Evolutionary conservation across 805 yeast genomes (phyloP).

Genomic region (Yarrowia deformans): DNA sequence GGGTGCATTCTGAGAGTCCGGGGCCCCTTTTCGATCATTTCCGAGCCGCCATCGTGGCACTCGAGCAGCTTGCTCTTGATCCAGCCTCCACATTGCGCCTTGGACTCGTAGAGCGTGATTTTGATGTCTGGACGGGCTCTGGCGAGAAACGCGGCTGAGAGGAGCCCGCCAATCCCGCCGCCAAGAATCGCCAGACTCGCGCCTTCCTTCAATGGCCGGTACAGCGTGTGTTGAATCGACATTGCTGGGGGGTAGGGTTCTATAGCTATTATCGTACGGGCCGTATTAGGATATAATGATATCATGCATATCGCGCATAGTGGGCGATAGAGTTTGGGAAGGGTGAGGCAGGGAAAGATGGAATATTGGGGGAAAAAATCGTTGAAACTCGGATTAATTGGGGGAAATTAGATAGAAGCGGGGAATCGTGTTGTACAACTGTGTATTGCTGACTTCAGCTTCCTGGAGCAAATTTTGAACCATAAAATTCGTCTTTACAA

Average conservation of each 20-base stretch:
- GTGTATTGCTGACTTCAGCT: neutral
- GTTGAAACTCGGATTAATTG: neutral
- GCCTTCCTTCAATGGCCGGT: conserved; percentile 22
- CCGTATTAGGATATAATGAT: neutral
- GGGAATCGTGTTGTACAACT: no score
- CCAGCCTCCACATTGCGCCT: conserved; percentile 76
- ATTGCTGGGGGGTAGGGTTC: neutral
- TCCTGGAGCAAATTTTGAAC: neutral
- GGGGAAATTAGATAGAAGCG: neutral
- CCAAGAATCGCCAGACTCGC: conserved; percentile 69
- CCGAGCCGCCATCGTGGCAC: conserved; percentile 44
- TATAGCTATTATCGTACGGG: neutral
- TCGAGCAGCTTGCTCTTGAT: conserved; percentile 57
- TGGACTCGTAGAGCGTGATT: conserved; percentile 67
- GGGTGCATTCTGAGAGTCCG: conserved; percentile 81
- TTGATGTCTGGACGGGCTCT: conserved; percentile 78
- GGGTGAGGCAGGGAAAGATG: neutral
- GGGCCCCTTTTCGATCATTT: conserved; percentile 83
- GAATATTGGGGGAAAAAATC: neutral
- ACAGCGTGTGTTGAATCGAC: conserved; percentile 34
- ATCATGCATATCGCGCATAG: conserved; percentile 33
- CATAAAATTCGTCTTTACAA: no score
- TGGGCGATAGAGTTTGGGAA: conserved; percentile 8
- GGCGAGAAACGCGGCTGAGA: conserved; percentile 57
- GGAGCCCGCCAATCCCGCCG: conserved; percentile 85